A percentile compares a stretch with the other conserved stretches of the same genome.
phyloP scores from a whole-genome alignment of 2,329 filamentous ascomycete species.

The Fusarium equiseti region DNA sequence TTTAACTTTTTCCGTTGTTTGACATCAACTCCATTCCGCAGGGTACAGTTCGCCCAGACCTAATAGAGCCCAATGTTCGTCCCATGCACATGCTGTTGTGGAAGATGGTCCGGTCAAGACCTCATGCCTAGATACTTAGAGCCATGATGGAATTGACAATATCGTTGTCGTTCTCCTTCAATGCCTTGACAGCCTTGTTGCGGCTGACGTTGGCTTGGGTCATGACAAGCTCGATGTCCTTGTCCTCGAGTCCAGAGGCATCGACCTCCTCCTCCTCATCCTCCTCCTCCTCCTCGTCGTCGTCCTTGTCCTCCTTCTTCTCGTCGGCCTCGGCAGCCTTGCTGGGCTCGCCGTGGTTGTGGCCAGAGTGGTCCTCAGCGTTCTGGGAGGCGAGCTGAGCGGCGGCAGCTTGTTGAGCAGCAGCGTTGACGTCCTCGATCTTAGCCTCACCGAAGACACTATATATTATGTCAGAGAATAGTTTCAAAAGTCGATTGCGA shows the following conservation, averaged over 20 bases:
- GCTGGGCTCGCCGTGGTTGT: slow-evolving; percentile 77
- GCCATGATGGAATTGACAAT: slow-evolving; percentile 99
- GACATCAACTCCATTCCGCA: slow-evolving; percentile 48
- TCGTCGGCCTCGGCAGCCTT: slow-evolving; percentile 72
- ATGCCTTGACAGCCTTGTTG: slow-evolving; percentile 98
- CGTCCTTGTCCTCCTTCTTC: slow-evolving; percentile 81
- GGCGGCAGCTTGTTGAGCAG: slow-evolving; percentile 94
- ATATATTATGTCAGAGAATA: slow-evolving; percentile 21
- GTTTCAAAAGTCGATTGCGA: background rate
- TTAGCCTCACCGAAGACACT: slow-evolving; percentile 99
- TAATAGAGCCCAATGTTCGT: slow-evolving; percentile 49
- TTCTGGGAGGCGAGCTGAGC: slow-evolving; percentile 88
- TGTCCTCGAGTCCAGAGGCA: slow-evolving; percentile 92
- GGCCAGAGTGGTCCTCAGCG: slow-evolving; percentile 74
- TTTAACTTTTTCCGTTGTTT: slow-evolving; percentile 48
- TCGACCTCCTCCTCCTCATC: slow-evolving; percentile 97
- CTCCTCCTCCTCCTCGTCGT: slow-evolving; percentile 87
- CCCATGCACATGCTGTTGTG: slow-evolving; percentile 46
- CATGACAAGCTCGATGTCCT: slow-evolving; percentile 99
- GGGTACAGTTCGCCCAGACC: slow-evolving; percentile 44
- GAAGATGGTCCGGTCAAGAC: slow-evolving; percentile 39
- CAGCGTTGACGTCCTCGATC: slow-evolving; percentile 99
- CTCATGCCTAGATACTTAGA: slow-evolving; percentile 76
- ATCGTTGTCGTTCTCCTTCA: slow-evolving; percentile 99
- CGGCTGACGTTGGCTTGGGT: slow-evolving; percentile 95